Percentiles rank a stretch among this genome's conserved stretches.
These are phyloP conservation scores for Jamesozyma piceae DNA, from an alignment of 805 yeast species.

Conservation along the genomic window DNA sequence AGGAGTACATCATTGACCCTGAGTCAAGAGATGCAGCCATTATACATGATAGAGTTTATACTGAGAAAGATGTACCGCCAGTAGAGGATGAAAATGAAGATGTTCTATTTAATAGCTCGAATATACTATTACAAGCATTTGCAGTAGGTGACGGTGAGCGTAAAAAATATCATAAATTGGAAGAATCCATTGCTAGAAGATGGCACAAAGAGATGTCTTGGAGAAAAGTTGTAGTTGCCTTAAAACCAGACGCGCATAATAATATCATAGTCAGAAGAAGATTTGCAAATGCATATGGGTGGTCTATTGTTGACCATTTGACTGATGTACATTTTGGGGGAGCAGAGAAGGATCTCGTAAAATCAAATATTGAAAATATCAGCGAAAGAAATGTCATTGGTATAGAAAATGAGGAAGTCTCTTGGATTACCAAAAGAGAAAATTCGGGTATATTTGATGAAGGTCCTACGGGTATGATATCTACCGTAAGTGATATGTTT, in stretches of 20 bases:
- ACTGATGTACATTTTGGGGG: constrained; percentile 49
- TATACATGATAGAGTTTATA: constrained; percentile 59
- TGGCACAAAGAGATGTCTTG: constrained; percentile 81
- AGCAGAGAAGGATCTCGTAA: background rate
- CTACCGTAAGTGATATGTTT: constrained; percentile 52
- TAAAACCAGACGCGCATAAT: constrained; percentile 92
- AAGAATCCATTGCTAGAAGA: constrained; percentile 76
- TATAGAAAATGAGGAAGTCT: constrained; percentile 6
- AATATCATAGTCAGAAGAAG: constrained; percentile 81
- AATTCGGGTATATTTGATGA: constrained; percentile 35
- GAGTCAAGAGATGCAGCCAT: constrained; percentile 46
- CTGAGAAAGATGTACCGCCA: constrained; percentile 40
- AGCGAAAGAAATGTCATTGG: background rate
- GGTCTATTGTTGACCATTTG: constrained; percentile 67
- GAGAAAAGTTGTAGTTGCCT: constrained; percentile 81
- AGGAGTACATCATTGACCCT: constrained; percentile 56
- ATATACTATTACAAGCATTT: constrained; percentile 30
- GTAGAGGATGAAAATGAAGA: constrained; percentile 7
- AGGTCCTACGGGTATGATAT: constrained; percentile 65
- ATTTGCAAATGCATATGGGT: constrained; percentile 81
- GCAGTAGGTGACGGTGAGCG: constrained; percentile 31
- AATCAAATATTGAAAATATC: background rate
- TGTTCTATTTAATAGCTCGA: constrained; percentile 13
- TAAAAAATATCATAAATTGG: constrained; percentile 67
- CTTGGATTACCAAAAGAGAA: constrained; percentile 42